Conservation (phyloP, 805 yeast species). For the Teunomyces barrocoloradensis region DNA sequence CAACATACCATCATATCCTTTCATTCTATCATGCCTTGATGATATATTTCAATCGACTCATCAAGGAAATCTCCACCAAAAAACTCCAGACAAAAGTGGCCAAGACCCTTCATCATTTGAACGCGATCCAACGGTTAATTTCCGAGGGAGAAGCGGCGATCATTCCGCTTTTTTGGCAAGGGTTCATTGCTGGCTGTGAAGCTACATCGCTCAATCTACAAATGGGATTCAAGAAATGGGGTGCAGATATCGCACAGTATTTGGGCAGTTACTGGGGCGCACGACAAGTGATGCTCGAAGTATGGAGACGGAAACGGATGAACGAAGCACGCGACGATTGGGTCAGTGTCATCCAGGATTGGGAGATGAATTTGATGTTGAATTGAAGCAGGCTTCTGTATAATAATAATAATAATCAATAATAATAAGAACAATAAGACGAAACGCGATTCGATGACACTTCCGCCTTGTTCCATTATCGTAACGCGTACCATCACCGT, state of each 20-base stretch:
- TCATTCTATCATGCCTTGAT: constrained; percentile 72
- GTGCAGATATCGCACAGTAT: constrained; percentile 53
- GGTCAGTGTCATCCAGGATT: constrained; percentile 75
- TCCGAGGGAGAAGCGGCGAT: constrained; percentile 55
- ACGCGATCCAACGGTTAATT: constrained; percentile 57
- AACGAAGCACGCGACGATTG: constrained; percentile 63
- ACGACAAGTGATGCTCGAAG: constrained; percentile 79
- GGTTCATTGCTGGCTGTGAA: constrained; percentile 84
- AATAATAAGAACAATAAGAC: background rate
- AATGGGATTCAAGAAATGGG: constrained; percentile 70
- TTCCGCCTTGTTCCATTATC: background rate
- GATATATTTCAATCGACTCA: constrained; percentile 68
- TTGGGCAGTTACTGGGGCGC: constrained; percentile 84
- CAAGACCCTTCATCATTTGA: constrained; percentile 60
- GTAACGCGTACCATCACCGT: background rate
- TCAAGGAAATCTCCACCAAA: constrained; percentile 52
- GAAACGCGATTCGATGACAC: background rate
- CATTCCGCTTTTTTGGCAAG: constrained; percentile 84
- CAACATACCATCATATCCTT: constrained; percentile 74
- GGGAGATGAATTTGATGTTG: constrained; percentile 84
- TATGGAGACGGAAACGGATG: constrained; percentile 71
- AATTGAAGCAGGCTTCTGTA: constrained; percentile 24
- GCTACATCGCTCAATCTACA: constrained; percentile 59
- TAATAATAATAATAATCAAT: background rate
- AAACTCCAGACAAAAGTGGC: constrained; percentile 62